Evolutionary conservation across 768 basidiomycete genomes (phyloP), one percentile per base, ranked within the genome.

Genomic region (Lyophyllum shimeji): DNA sequence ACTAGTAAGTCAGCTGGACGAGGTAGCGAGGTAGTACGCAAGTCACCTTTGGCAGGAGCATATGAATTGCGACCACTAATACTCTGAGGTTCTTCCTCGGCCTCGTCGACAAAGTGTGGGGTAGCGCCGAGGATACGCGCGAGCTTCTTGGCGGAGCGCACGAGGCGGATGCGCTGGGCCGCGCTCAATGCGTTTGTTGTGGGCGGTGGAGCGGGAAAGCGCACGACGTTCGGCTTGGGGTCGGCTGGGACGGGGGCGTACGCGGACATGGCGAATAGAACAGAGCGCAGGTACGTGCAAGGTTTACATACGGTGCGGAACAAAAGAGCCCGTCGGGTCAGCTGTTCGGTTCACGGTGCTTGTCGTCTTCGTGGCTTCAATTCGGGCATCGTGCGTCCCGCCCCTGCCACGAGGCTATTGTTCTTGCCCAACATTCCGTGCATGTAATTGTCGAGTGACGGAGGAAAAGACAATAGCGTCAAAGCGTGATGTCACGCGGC

Each of bases 71-170:
- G 29, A 29, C 4, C 8, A 6, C 6, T 37, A 37, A 37, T 13
- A 17, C 11, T 13, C 6, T 17, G 7, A 33, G 7, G 34, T 29
- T 37, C 34, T 13, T 37, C 34, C 34, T 37, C 34, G 6, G 2
- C 34, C 8, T 17, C 34, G 12, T 87, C 84, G 11, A 82, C 58
- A 29, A 86, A 71, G 55, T 79, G 82, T n/a, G 85, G 86, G 15
- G 83, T 80, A 18, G 76, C 72, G 12, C 86, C 86, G 11, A 87
- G 70, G 11, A 87, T 67, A 44, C 81, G 78, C 20, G 79, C 78
- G 20, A 88, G 76, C 70, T 86, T 87, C 61, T 77, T 81, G 20
- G 83, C 79, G 23, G 80, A 78, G 25, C 83, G 82, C 27, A 84
- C 62, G 21, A 87, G 76, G 51, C 81, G 81, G 8, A 74, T 65